Evolutionary conservation across 116 monocot species (phyloP).

Genomic region (Phalaenopsis hybrid): DNA sequence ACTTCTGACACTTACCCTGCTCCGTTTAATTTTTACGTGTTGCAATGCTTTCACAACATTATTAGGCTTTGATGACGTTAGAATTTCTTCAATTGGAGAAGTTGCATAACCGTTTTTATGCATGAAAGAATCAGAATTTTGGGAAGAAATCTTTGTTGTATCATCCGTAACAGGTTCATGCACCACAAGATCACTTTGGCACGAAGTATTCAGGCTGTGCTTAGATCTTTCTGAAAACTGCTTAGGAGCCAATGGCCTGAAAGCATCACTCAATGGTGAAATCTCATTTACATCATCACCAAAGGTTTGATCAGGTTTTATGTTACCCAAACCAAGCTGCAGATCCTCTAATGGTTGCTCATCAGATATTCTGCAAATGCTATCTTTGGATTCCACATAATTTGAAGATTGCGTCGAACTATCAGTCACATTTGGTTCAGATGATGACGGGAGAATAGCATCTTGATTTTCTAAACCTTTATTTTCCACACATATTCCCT

Average conservation of each 20-base stretch:
- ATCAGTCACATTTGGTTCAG: constrained; percentile 6
- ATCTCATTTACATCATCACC: not conserved
- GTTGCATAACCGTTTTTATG: constrained; percentile 9
- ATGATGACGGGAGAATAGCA: constrained; percentile 1
- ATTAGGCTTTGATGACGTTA: constrained; percentile 16
- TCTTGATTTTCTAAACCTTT: constrained; percentile 2
- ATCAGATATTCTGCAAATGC: constrained; percentile 12
- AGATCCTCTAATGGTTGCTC: constrained; percentile 8
- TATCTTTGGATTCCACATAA: constrained; percentile 18
- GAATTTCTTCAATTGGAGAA: constrained; percentile 14
- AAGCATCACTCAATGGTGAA: not conserved
- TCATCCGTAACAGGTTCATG: constrained; percentile 3
- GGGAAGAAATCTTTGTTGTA: constrained; percentile 13
- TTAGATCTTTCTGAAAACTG: constrained; percentile 1
- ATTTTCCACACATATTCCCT: constrained; percentile 3
- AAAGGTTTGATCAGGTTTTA: constrained; percentile 1
- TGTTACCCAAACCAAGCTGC: not conserved
- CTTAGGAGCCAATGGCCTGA: not conserved
- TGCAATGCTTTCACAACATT: constrained; percentile 29
- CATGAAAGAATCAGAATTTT: constrained; percentile 16
- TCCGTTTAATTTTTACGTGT: constrained; percentile 28
- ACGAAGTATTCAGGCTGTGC: not conserved
- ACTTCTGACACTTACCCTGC: constrained; percentile 14
- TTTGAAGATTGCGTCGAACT: constrained; percentile 8
- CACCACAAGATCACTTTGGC: constrained; percentile 2